phyloP scores from a whole-genome alignment of 2,329 filamentous ascomycete genomes.

The Cercospora nicotianae region DNA sequence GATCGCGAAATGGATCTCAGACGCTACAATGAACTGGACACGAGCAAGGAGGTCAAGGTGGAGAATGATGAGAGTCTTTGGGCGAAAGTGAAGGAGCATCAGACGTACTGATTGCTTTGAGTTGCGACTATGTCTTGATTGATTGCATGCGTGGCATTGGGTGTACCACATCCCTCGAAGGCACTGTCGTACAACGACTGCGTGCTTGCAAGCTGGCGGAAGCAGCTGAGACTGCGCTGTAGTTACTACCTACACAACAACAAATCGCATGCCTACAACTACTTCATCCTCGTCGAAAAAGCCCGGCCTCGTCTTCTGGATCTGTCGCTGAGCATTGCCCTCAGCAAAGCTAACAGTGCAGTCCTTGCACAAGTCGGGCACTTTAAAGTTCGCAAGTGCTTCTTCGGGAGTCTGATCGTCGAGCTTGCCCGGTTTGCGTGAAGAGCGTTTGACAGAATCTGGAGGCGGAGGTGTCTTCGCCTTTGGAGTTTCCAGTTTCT shows the following conservation, averaged over 20 bases:
- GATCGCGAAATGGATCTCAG: conserved; percentile 69
- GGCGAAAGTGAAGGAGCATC: conserved; percentile 40
- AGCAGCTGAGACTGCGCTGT: neutral
- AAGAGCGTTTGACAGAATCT: neutral
- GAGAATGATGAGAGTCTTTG: conserved; percentile 38
- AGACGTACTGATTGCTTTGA: conserved; percentile 27
- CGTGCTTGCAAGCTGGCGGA: neutral
- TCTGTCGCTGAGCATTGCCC: conserved; percentile 40
- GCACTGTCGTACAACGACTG: neutral
- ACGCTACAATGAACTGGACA: conserved; percentile 64
- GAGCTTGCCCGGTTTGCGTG: neutral
- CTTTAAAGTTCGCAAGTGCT: conserved; percentile 24
- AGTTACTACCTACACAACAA: conserved; percentile 35
- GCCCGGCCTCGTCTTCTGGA: conserved; percentile 42
- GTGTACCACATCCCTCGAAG: neutral
- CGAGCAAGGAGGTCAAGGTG: conserved; percentile 44
- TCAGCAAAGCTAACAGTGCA: conserved; percentile 31
- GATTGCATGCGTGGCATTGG: neutral
- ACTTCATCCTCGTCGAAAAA: conserved; percentile 45
- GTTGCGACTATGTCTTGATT: neutral
- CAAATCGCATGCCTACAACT: conserved; percentile 46
- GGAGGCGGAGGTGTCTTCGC: neutral
- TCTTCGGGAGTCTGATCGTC: conserved; percentile 13
- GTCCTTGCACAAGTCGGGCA: conserved; percentile 27
- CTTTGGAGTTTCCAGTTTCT: neutral